These are phyloP conservation scores for Rhodotorula paludigena DNA, from an alignment of 768 basidiomycete genomes.

Conservation along the genomic window DNA sequence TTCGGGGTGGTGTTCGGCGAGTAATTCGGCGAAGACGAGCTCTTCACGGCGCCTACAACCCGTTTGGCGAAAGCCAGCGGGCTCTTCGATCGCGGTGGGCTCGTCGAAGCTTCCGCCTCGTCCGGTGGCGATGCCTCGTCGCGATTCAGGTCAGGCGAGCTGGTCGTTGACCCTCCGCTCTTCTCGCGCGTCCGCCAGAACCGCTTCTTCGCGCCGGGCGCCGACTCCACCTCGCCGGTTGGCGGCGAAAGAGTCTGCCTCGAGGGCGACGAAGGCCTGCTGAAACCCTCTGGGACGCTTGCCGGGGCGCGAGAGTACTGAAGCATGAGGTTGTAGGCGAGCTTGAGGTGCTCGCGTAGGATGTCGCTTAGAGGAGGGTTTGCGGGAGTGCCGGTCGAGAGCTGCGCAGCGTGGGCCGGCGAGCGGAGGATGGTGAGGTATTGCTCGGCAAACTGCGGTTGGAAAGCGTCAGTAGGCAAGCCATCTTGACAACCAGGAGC, in stretches of 20 bases:
- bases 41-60: constrained; percentile 27
- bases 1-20: neutral
- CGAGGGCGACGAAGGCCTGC: too few species aligned
- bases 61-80: constrained; percentile 21
- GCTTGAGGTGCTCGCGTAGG: constrained; percentile 42
- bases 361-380: constrained; percentile 21
- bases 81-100: constrained; percentile 2
- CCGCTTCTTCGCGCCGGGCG: constrained; percentile 6
- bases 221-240: neutral
- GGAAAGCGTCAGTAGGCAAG: neutral
- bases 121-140: neutral
- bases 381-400: constrained; percentile 5
- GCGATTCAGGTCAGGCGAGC: neutral
- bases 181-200: constrained; percentile 20
- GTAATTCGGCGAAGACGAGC: neutral
- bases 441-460: constrained; percentile 11
- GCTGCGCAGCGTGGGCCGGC: neutral
- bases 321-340: constrained; percentile 42
- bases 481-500: neutral
- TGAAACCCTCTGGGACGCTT: neutral
- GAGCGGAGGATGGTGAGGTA: constrained; percentile 18
- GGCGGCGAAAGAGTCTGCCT: too few species aligned
- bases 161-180: neutral
- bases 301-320: constrained; percentile 33
- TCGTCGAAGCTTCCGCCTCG: neutral